These are phyloP conservation scores for Fusarium sp. DNA, from an alignment of 2,329 filamentous ascomycete species.

Conservation along the genomic window DNA sequence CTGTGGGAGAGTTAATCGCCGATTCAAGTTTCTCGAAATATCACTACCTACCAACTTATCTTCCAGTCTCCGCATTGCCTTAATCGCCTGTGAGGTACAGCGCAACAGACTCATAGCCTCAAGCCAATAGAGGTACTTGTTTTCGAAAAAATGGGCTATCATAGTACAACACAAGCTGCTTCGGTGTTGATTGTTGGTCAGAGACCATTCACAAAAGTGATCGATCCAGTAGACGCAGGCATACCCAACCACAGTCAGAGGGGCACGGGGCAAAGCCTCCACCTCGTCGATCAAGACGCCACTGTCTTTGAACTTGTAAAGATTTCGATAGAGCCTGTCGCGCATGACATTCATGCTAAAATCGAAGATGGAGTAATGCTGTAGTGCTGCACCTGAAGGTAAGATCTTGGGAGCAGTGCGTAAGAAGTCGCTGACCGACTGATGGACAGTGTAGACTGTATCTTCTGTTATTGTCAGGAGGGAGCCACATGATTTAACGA, in stretches of 20 bases:
- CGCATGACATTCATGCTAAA: fast-evolving
- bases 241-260: fast-evolving
- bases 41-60: neutral
- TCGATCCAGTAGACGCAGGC: neutral
- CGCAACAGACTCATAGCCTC: neutral
- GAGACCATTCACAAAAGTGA: fast-evolving
- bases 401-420: fast-evolving
- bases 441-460: neutral
- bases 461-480: fast-evolving
- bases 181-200: fast-evolving
- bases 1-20: too few relatives aligned
- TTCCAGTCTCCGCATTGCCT: neutral
- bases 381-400: fast-evolving
- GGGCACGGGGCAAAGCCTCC: fast-evolving
- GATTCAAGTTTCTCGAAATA: too few relatives aligned
- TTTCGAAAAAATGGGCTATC: fast-evolving
- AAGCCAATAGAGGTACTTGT: fast-evolving
- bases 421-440: fast-evolving
- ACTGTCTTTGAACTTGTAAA: fast-evolving
- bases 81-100: fast-evolving
- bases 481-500: fast-evolving
- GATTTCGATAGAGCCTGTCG: fast-evolving
- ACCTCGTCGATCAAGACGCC: fast-evolving
- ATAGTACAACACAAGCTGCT: fast-evolving
- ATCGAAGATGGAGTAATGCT: fast-evolving